These are phyloP conservation scores for Nakataea oryzae DNA, from an alignment of 2,329 filamentous ascomycete species.

Conservation along the genomic window DNA sequence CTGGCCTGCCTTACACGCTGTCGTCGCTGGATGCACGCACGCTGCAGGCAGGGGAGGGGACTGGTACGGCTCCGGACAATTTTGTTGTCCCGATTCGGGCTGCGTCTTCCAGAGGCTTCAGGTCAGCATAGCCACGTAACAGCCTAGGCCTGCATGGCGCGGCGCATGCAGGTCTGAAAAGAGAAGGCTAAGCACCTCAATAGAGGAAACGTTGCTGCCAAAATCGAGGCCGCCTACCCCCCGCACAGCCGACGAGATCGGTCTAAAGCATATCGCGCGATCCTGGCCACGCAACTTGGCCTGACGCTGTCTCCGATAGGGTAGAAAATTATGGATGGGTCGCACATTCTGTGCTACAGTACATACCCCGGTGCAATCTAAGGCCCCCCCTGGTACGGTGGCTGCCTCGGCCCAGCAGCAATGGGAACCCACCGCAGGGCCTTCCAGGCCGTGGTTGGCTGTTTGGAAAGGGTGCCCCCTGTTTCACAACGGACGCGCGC, in stretches of 20 bases:
- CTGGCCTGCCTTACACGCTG: no score
- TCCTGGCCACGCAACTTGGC: neutral
- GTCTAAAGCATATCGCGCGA: neutral
- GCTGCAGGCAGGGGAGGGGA: no score
- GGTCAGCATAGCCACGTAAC: neutral
- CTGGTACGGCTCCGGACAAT: neutral
- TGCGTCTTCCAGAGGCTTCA: neutral
- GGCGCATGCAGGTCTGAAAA: neutral
- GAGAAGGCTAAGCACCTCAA: neutral
- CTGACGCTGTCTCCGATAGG: neutral
- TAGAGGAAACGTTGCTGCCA: neutral
- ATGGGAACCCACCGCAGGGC: neutral
- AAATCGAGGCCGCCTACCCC: slow-evolving; percentile 8
- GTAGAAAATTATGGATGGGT: neutral
- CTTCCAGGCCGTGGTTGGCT: neutral
- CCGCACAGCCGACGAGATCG: slow-evolving; percentile 20
- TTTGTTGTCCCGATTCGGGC: neutral
- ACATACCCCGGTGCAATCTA: no score
- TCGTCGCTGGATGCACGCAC: neutral
- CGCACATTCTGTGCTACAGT: neutral
- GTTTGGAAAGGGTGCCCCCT: neutral
- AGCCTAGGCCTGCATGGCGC: neutral
- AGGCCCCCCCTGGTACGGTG: no score
- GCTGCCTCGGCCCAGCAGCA: no score
- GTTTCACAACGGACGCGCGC: neutral